Evolutionary conservation across 192 early-diverging fungal genomes (phyloP).

Genomic region (Funneliformis geosporum): DNA sequence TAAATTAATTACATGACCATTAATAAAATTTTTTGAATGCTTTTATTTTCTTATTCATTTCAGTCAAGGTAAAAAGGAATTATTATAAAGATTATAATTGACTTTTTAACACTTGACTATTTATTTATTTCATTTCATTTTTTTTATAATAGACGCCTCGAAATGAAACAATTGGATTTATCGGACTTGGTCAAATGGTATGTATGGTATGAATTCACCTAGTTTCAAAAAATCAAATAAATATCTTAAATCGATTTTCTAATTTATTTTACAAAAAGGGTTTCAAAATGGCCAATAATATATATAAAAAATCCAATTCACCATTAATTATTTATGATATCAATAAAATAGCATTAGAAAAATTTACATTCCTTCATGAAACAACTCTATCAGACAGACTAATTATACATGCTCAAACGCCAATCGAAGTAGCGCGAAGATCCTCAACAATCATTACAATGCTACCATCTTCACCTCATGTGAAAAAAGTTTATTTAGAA

Average conservation of each 20-base stretch:
- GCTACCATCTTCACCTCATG: slow-evolving; percentile 84
- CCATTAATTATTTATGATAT: slow-evolving; percentile 77
- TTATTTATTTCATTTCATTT: no score
- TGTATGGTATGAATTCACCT: no score
- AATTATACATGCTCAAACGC: slow-evolving; percentile 59
- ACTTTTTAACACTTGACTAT: no score
- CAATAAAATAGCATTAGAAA: slow-evolving; percentile 53
- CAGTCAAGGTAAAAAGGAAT: no score
- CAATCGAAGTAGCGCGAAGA: slow-evolving; percentile 69
- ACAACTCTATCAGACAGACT: slow-evolving; percentile 37
- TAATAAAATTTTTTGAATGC: no score
- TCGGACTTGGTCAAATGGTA: slow-evolving; percentile 91
- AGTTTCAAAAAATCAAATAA: background rate
- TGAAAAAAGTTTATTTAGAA: slow-evolving; percentile 75
- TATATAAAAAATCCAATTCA: slow-evolving; percentile 55
- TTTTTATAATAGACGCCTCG: background rate
- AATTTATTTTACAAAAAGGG: slow-evolving; percentile 55
- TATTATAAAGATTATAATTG: no score
- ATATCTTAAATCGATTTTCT: slow-evolving; percentile 12
- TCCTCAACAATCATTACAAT: slow-evolving; percentile 85
- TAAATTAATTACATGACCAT: no score
- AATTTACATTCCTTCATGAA: slow-evolving; percentile 55
- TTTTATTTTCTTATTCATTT: no score
- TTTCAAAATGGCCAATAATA: slow-evolving; percentile 89
- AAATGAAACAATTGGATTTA: slow-evolving; percentile 67